Conservation (phyloP, 192 early-diverging fungal genomes). For the Geosiphon pyriformis region DNA sequence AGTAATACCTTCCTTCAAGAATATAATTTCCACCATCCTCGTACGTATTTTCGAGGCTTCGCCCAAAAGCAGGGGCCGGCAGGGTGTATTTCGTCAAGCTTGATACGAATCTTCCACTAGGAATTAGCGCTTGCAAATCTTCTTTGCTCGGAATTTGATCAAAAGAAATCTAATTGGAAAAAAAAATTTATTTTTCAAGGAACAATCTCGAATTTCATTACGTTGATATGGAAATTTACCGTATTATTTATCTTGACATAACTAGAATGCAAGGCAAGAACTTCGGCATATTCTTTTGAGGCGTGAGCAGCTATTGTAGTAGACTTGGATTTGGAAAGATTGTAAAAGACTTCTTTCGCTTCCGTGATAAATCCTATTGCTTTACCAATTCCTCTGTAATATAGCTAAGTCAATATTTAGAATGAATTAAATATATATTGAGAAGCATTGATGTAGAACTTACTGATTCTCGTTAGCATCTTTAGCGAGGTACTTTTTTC, state of each 20-base stretch:
- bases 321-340: conserved; percentile 42
- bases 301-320: conserved; percentile 39
- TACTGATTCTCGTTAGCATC: conserved; percentile 57
- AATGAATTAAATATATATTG: no score
- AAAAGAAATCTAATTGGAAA: conserved; percentile 38
- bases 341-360: conserved; percentile 37
- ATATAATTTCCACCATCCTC: neutral
- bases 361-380: conserved; percentile 51
- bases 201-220: neutral
- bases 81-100: conserved; percentile 5
- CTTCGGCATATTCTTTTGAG: conserved; percentile 41
- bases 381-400: conserved; percentile 44
- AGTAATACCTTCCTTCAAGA: conserved; percentile 11
- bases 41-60: neutral
- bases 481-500: conserved; percentile 47
- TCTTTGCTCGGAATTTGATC: conserved; percentile 42
- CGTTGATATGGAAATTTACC: conserved; percentile 30
- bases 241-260: conserved; percentile 50
- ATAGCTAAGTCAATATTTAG: neutral
- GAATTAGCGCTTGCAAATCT: conserved; percentile 45
- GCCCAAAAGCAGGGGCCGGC: conserved; percentile 16
- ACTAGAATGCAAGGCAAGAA: conserved; percentile 35
- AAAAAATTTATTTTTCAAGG: neutral
- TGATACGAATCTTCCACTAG: conserved; percentile 37
- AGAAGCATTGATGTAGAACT: no score